Conservation (phyloP, 805 yeast species). For the Cyberlindnera xishuangbannaensis region DNA sequence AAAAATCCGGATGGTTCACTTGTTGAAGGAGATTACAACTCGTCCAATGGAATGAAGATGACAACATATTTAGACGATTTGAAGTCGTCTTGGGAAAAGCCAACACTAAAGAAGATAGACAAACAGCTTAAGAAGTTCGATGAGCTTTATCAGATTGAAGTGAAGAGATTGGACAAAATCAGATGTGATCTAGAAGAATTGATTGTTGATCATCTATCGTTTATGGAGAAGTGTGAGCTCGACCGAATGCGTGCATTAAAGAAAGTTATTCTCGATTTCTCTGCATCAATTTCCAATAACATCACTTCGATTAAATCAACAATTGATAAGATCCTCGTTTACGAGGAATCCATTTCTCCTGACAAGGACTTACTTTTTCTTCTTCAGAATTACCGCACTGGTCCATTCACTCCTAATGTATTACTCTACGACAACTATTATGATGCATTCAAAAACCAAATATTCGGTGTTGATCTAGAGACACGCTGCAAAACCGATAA, state of each 20-base stretch:
- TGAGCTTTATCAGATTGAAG: slow-evolving; percentile 45
- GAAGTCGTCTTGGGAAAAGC: slow-evolving; percentile 37
- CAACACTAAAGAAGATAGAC: slow-evolving; percentile 44
- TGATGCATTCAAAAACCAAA: slow-evolving; percentile 58
- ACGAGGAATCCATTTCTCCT: slow-evolving; percentile 71
- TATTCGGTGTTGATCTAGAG: slow-evolving; percentile 75
- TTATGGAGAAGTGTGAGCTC: slow-evolving; percentile 77
- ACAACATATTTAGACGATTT: slow-evolving; percentile 19
- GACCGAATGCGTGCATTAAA: slow-evolving; percentile 74
- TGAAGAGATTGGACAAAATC: slow-evolving; percentile 53
- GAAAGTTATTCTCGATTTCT: slow-evolving; percentile 67
- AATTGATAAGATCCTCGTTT: slow-evolving; percentile 54
- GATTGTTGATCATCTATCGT: slow-evolving; percentile 63
- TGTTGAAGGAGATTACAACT: slow-evolving; percentile 27
- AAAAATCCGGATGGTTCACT: slow-evolving; percentile 9
- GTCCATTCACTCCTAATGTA: slow-evolving; percentile 68
- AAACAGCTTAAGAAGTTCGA: slow-evolving; percentile 59
- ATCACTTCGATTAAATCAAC: slow-evolving; percentile 51
- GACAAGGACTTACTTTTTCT: slow-evolving; percentile 59
- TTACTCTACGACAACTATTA: slow-evolving; percentile 76
- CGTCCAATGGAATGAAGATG: slow-evolving; percentile 15
- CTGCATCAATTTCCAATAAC: slow-evolving; percentile 58
- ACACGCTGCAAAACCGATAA: slow-evolving; percentile 66
- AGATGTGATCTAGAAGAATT: slow-evolving; percentile 73
- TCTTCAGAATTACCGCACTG: slow-evolving; percentile 65